Evolutionary conservation across 257 asterid species (phyloP).

Genomic region (Knoxia roxburghii): DNA sequence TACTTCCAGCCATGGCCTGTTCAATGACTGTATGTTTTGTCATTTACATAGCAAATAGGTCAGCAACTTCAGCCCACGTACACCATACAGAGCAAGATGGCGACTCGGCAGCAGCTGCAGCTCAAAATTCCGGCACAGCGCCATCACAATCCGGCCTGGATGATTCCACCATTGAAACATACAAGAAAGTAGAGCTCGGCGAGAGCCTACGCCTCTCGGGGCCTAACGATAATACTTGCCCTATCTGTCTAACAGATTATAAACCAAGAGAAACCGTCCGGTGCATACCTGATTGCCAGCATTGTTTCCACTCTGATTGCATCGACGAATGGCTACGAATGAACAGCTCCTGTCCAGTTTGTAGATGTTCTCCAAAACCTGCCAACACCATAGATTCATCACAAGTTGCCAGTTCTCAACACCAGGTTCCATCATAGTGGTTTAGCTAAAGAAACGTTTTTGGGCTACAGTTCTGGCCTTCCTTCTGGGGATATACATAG

Average conservation of each 20-base stretch:
- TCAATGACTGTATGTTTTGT: conserved; percentile 22
- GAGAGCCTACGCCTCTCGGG: conserved; percentile 65
- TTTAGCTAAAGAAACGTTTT: background rate
- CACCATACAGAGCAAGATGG: too few relatives aligned
- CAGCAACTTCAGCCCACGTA: too few relatives aligned
- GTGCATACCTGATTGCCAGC: conserved; percentile 64
- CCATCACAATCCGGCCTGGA: conserved; percentile 42
- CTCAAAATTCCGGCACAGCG: conserved; percentile 15
- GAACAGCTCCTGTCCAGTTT: conserved; percentile 65
- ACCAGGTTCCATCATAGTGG: background rate
- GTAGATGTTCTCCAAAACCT: conserved; percentile 59
- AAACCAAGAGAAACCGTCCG: conserved; percentile 51
- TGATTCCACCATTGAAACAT: conserved; percentile 57
- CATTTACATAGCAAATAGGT: conserved; percentile 12
- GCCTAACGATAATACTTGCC: conserved; percentile 55
- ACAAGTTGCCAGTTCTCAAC: background rate
- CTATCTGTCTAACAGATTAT: conserved; percentile 73
- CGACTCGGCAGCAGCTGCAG: background rate
- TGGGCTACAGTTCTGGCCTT: background rate
- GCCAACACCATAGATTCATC: conserved; percentile 5
- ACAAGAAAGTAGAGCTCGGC: conserved; percentile 52
- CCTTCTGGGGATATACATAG: too few relatives aligned
- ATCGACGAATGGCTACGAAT: conserved; percentile 73
- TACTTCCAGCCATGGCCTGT: conserved; percentile 27
- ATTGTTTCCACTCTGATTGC: conserved; percentile 81